Evolutionary conservation across 1,139 yeast species (phyloP).

Genomic region (Blastobotrys ciferrii): DNA sequence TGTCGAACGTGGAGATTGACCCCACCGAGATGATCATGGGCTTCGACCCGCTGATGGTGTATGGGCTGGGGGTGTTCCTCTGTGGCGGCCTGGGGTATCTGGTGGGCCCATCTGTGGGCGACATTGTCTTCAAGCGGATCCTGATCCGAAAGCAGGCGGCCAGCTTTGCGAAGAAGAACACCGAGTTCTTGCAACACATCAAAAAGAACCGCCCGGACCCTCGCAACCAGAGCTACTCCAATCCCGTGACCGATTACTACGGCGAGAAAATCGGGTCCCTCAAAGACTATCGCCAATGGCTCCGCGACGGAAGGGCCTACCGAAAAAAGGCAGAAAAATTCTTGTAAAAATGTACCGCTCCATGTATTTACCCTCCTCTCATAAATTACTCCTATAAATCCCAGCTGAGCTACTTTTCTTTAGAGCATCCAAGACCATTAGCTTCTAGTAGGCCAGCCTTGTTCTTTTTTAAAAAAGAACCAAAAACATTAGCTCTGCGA

Average conservation of each 20-base stretch:
- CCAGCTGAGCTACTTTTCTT: no score
- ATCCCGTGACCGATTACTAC: constrained; percentile 96
- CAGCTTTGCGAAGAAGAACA: constrained; percentile 53
- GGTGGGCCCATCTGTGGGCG: constrained; percentile 81
- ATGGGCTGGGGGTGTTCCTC: constrained; percentile 50
- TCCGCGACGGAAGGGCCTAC: constrained; percentile 90
- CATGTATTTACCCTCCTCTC: no score
- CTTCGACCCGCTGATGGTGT: constrained; percentile 78
- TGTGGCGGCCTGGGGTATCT: constrained; percentile 80
- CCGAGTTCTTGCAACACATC: constrained; percentile 69
- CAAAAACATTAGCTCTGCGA: no score
- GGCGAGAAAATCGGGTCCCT: constrained; percentile 92
- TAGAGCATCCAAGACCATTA: no score
- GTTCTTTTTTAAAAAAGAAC: no score
- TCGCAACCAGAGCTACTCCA: constrained; percentile 83
- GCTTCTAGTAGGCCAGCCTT: no score
- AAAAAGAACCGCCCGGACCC: constrained; percentile 87
- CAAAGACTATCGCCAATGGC: constrained; percentile 89
- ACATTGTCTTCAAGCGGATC: constrained; percentile 57
- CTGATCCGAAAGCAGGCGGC: constrained; percentile 47
- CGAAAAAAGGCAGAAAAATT: constrained; percentile 82
- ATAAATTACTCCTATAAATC: no score
- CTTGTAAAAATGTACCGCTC: no score
- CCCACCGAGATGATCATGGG: constrained; percentile 82
- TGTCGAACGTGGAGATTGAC: constrained; percentile 79